Percentiles rank a stretch among this genome's conserved stretches.
phyloP scores from a whole-genome alignment of 2,329 filamentous ascomycete genomes.

The Fusarium buharicum region DNA sequence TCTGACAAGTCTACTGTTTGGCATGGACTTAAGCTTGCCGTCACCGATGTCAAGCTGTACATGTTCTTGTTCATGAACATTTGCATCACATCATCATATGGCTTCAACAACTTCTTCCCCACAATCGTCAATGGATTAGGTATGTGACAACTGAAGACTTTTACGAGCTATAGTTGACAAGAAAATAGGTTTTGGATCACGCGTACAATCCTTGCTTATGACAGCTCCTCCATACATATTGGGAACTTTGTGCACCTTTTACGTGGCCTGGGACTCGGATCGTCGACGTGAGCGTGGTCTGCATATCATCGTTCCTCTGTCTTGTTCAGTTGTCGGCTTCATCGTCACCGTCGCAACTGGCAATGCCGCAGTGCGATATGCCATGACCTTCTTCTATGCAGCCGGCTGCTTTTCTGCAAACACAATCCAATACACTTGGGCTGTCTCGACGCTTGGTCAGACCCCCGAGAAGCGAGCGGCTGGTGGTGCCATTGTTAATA shows the following conservation, averaged over 20 bases:
- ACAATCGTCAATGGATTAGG: slow-evolving; percentile 68
- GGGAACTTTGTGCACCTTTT: slow-evolving; percentile 64
- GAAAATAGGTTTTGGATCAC: slow-evolving; percentile 54
- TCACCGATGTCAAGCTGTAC: slow-evolving; percentile 36
- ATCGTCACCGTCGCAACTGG: slow-evolving; percentile 68
- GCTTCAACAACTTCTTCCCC: slow-evolving; percentile 52
- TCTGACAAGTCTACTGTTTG: slow-evolving; percentile 31
- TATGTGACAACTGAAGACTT: neutral
- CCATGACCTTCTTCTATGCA: slow-evolving; percentile 39
- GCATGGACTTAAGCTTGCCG: slow-evolving; percentile 34
- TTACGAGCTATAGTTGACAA: neutral
- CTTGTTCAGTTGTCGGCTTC: slow-evolving; percentile 65
- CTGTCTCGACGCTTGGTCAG: slow-evolving; percentile 47
- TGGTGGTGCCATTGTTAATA: slow-evolving; percentile 51
- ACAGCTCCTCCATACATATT: slow-evolving; percentile 68
- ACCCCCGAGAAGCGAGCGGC: slow-evolving; percentile 54
- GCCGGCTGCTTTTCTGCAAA: slow-evolving; percentile 47
- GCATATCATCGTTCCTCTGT: slow-evolving; percentile 67
- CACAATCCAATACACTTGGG: slow-evolving; percentile 51
- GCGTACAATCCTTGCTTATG: slow-evolving; percentile 63
- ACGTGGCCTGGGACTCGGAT: slow-evolving; percentile 70
- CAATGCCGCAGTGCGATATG: slow-evolving; percentile 34
- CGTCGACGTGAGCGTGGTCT: slow-evolving; percentile 69
- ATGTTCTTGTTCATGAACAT: slow-evolving; percentile 39
- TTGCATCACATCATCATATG: slow-evolving; percentile 43